A percentile compares a stretch with the other conserved stretches of the same genome.
Conservation (phyloP, 2,329 filamentous ascomycete species). For the Bipolaris sorokiniana region DNA sequence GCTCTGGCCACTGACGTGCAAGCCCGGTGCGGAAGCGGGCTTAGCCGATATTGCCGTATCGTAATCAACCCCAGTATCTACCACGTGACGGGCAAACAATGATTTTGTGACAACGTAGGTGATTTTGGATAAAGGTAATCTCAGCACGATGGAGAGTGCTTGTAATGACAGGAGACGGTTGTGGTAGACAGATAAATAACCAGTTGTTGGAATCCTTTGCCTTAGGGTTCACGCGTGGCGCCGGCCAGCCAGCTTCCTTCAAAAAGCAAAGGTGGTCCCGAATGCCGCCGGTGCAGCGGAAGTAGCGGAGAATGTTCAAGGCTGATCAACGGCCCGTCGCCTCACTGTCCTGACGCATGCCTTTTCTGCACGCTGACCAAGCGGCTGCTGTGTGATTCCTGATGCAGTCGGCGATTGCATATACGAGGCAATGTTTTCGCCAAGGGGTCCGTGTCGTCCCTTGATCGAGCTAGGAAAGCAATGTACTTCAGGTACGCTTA, state of each 20-base stretch:
- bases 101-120: neutral
- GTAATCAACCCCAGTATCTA: neutral
- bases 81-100: neutral
- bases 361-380: conserved; percentile 18
- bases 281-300: conserved; percentile 6
- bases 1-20: conserved; percentile 8
- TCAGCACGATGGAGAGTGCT: neutral
- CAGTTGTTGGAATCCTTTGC: neutral
- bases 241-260: conserved; percentile 8
- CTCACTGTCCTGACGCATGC: conserved; percentile 5
- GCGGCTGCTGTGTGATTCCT: conserved; percentile 3
- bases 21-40: neutral
- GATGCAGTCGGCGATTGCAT: conserved; percentile 7
- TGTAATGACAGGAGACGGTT: neutral
- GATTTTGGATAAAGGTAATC: neutral
- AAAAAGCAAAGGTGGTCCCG: conserved; percentile 15
- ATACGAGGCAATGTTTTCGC: neutral
- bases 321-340: conserved; percentile 14
- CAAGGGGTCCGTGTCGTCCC: neutral
- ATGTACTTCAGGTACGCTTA: neutral
- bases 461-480: neutral
- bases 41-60: neutral
- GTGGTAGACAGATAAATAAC: conserved; percentile 2
- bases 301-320: neutral
- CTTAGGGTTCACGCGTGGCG: conserved; percentile 10